Percentiles rank a stretch among this genome's conserved stretches.
These are phyloP conservation scores for Dichomitus squalens DNA, from an alignment of 1,284 basidiomycete genomes.

Conservation along the genomic window DNA sequence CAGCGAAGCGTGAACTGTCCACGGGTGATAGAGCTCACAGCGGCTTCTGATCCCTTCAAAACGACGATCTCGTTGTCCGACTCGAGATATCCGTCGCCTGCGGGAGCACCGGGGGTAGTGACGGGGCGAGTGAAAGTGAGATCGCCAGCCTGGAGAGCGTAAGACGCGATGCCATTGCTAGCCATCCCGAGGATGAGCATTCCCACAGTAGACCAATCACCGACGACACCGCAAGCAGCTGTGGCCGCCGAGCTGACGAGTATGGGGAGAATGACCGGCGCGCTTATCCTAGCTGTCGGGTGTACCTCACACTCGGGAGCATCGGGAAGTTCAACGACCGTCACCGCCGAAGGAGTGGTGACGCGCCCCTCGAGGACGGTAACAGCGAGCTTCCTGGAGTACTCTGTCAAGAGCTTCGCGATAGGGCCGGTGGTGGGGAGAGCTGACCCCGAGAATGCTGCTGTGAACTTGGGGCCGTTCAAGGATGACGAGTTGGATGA, in stretches of 20 bases:
- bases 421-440: conserved; percentile 11
- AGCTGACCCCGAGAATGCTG: conserved; percentile 15
- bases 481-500: not conserved
- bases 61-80: conserved; percentile 17
- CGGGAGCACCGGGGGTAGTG: conserved; percentile 14
- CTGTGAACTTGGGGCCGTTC: conserved; percentile 16
- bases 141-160: conserved; percentile 13
- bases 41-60: conserved; percentile 16
- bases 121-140: conserved; percentile 21
- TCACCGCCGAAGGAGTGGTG: conserved; percentile 18
- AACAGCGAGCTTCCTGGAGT: conserved; percentile 1
- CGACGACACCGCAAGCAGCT: conserved; percentile 13
- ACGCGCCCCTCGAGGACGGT: conserved; percentile 10
- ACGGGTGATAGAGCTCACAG: conserved; percentile 17
- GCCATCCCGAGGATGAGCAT: conserved; percentile 23
- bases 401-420: conserved; percentile 8
- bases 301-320: conserved; percentile 15
- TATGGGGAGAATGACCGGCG: conserved; percentile 19
- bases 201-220: conserved; percentile 14
- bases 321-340: conserved; percentile 12
- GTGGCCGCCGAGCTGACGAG: conserved; percentile 18
- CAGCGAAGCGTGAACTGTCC: conserved; percentile 21
- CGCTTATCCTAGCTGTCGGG: conserved; percentile 8
- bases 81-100: conserved; percentile 21
- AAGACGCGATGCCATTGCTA: conserved; percentile 13